Base-by-base conservation (phyloP, 768 basidiomycete genomes). In the Phanerodontia chrysosporium region DNA sequence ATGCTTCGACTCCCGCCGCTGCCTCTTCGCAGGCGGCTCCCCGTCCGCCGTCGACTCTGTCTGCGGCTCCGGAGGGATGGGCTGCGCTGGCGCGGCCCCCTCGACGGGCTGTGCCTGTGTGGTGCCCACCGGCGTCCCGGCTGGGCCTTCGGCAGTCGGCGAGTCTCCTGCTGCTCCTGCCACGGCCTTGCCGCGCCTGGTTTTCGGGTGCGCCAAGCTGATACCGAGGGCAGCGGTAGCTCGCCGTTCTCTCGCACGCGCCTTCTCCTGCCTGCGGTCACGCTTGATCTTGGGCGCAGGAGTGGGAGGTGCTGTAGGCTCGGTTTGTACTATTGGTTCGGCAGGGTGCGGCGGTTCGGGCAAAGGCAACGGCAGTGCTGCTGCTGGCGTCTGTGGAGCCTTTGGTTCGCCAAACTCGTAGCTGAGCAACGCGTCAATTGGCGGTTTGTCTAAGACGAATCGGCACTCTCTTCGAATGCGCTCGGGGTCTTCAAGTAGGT, bases 401-500 rank as follows among this genome's bases (percentile, higher is more conserved):
- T 86, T 90, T 22, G 78, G 69, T 51, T 75, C 77, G 2, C 82
- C 84, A 16, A 92, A 68, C 59, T 90, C 89, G 60, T 83, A 89
- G 61, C 74, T 74, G 68, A 94, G 84, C 10, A 97, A 70, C 0
- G 88, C 85, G 0, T 77, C 73, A 25, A 95, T 70, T 0, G 90
- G 88, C 24, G 82, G 77, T 2, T 78, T 70, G 49, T 79, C 72
- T 5, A 92, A 72, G 42, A 85, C 66, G 60, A 89, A 71, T 51
- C 82, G 81, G 21, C 82, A 70, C 14, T 80, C 78, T 8, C 81
- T 76, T 58, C 80, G 74, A 51, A 91, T 79, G 14, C 72, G 66
- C 27, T 83, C 78, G n/a, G 68, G 68, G 18, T 82, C 84, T 13
- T 78, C 67, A 25, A 89, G 80, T 28, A 87, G 76, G 14, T 82